These are phyloP conservation scores for Pascua sp. DNA, from an alignment of 1,284 basidiomycete species.

Conservation along the genomic window DNA sequence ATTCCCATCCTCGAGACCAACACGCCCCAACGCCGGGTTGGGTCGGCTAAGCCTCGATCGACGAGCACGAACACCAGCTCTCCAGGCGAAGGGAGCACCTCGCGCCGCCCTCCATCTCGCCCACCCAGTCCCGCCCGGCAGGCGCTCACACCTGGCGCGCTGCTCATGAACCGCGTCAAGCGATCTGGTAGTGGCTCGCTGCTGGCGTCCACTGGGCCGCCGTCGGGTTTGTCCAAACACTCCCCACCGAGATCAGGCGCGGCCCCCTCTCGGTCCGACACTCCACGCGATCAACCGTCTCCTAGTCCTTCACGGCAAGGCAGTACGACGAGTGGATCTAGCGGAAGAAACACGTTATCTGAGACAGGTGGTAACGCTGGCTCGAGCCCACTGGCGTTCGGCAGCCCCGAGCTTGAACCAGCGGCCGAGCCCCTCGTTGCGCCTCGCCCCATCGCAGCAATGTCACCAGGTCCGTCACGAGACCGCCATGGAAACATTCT, in stretches of 20 bases:
- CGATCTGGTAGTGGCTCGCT: slow-evolving; percentile 30
- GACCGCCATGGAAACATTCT: slow-evolving; percentile 33
- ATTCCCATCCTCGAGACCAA: too few species aligned
- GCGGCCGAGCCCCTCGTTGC: slow-evolving; percentile 14
- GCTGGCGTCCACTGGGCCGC: neutral
- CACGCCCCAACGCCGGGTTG: too few species aligned
- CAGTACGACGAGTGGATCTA: slow-evolving; percentile 20
- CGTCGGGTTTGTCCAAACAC: too few species aligned
- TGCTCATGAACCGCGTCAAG: slow-evolving; percentile 31
- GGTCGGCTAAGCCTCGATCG: too few species aligned
- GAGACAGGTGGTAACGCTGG: slow-evolving; percentile 13
- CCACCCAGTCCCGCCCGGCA: slow-evolving; percentile 31
- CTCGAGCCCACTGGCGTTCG: slow-evolving; percentile 35
- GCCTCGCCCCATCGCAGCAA: slow-evolving; percentile 15
- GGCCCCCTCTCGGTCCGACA: neutral
- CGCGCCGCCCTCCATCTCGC: slow-evolving; percentile 17
- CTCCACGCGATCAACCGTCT: neutral
- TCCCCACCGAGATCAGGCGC: neutral
- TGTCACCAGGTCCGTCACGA: slow-evolving; percentile 12
- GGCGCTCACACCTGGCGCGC: slow-evolving; percentile 25
- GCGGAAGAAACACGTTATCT: slow-evolving; percentile 15
- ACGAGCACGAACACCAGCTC: neutral
- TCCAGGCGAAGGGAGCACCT: slow-evolving; percentile 2
- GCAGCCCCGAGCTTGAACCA: slow-evolving; percentile 33
- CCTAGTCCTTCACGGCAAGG: slow-evolving; percentile 24